phyloP scores from a whole-genome alignment of 2,329 filamentous ascomycete genomes.

The Onygena corvina region DNA sequence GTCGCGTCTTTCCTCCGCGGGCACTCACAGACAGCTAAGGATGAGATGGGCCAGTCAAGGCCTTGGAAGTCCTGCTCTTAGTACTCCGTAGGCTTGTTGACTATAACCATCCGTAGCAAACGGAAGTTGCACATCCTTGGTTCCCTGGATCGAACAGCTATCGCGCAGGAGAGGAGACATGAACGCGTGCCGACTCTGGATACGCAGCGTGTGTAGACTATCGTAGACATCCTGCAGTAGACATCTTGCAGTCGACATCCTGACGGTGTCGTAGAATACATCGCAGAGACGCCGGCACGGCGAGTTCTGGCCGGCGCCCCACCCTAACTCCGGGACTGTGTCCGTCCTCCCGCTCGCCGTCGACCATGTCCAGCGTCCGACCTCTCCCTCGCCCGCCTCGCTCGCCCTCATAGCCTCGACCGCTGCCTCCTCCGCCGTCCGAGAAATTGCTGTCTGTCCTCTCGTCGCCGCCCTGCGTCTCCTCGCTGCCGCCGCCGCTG shows the following conservation, averaged over 20 bases:
- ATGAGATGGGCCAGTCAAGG: neutral
- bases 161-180: too few species aligned
- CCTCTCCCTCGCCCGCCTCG: neutral
- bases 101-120: neutral
- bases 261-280: too few species aligned
- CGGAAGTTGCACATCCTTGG: neutral
- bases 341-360: conserved; percentile 1
- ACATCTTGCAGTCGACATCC: too few species aligned
- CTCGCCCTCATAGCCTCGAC: neutral
- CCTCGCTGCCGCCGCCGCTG: neutral
- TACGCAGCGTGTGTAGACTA: too few species aligned
- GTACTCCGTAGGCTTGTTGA: too few species aligned
- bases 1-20: too few species aligned
- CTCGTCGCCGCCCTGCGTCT: neutral
- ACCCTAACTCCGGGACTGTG: neutral
- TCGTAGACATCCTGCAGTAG: too few species aligned
- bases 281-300: too few species aligned
- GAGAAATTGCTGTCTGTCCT: neutral
- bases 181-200: too few species aligned
- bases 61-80: neutral
- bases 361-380: too few species aligned
- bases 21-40: too few species aligned
- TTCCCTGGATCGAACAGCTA: too few species aligned
- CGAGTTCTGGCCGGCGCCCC: neutral
- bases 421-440: neutral